Conservation (phyloP, 345 rosid genomes). For the Populus tremula region DNA sequence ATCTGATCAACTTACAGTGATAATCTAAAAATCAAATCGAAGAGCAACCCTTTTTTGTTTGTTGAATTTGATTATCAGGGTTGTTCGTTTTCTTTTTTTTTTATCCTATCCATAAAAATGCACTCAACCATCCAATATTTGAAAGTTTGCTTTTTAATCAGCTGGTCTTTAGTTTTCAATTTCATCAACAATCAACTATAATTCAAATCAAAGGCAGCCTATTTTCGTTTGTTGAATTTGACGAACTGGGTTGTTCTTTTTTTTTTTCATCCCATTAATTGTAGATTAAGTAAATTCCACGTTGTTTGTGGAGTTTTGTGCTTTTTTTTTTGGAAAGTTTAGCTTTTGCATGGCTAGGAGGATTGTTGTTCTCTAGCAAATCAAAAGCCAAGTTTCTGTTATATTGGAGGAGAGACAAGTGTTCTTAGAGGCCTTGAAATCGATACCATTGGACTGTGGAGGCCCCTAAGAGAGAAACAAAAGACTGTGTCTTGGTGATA, state of each 20-base stretch:
- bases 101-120: too few relatives aligned
- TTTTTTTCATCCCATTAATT: neutral
- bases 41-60: neutral
- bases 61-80: neutral
- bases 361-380: neutral
- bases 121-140: too few relatives aligned
- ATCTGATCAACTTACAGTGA: neutral
- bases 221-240: slow-evolving; percentile 8
- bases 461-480: slow-evolving; percentile 7
- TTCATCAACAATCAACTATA: neutral
- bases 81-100: neutral
- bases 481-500: neutral
- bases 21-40: neutral
- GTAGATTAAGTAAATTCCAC: too few relatives aligned
- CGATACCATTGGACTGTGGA: slow-evolving; percentile 19
- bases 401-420: slow-evolving; percentile 11
- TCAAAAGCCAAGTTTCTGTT: slow-evolving; percentile 17
- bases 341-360: slow-evolving; percentile 9
- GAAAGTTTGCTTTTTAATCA: too few relatives aligned
- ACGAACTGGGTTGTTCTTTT: slow-evolving; percentile 26
- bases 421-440: slow-evolving; percentile 18
- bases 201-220: slow-evolving; percentile 19
- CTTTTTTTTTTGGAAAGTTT: too few relatives aligned
- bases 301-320: too few relatives aligned
- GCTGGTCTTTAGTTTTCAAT: neutral